Conservation (phyloP, 768 basidiomycete species). For the Chalciporus sphaerocephalus region DNA sequence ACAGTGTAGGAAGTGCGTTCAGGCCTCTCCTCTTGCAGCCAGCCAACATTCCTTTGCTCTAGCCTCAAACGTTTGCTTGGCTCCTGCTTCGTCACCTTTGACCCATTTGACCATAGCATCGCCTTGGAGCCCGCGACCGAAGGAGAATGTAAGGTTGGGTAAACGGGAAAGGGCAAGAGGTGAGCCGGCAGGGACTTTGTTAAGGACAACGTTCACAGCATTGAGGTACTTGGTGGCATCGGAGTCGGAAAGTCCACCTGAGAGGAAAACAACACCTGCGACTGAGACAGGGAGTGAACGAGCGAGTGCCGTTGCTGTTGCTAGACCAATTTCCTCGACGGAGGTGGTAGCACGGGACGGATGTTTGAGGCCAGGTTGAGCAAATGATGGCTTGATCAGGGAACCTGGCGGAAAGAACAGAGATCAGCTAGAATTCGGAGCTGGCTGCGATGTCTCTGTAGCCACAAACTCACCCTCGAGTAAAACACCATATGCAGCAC, state of each 20-base stretch:
- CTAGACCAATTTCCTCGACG: constrained; percentile 41
- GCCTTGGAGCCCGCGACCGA: constrained; percentile 48
- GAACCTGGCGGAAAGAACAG: constrained; percentile 33
- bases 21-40: constrained; percentile 36
- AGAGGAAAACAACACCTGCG: constrained; percentile 47
- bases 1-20: background rate
- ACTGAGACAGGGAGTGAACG: constrained; percentile 44
- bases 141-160: constrained; percentile 47
- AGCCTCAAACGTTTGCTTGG: constrained; percentile 38
- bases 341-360: constrained; percentile 35
- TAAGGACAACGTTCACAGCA: constrained; percentile 38
- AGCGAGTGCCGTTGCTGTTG: constrained; percentile 43
- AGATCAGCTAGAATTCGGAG: background rate
- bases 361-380: constrained; percentile 45
- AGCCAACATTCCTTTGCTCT: constrained; percentile 42
- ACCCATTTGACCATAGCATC: constrained; percentile 46
- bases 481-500: constrained; percentile 43
- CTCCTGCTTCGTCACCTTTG: constrained; percentile 39
- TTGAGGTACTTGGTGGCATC: constrained; percentile 41
- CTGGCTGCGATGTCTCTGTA: background rate
- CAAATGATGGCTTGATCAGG: constrained; percentile 50
- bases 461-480: constrained; percentile 44
- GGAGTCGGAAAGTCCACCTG: constrained; percentile 42
- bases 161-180: constrained; percentile 34
- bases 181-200: constrained; percentile 30